Evolutionary conservation across 352 stramenopile genomes (phyloP).

Genomic region (Pythium folliculosum): DNA sequence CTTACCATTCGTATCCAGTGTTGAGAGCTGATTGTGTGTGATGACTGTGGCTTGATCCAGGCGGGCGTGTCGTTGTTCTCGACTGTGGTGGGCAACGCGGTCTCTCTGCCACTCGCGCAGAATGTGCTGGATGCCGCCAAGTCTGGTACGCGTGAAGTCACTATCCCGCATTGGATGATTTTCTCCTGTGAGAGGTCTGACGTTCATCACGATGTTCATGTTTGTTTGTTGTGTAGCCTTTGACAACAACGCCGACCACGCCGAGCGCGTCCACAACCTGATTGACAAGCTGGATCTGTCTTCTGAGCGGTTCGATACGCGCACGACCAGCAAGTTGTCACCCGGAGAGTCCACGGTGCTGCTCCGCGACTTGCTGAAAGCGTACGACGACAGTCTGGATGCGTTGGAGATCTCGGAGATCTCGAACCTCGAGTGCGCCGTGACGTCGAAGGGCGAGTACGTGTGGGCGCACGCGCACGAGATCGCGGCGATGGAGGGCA

Average conservation of each 20-base stretch:
- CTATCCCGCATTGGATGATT: no score
- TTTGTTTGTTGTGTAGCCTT: not conserved
- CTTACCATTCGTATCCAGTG: no score
- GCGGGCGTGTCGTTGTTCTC: no score
- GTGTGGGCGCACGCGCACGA: constrained; percentile 12
- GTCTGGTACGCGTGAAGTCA: no score
- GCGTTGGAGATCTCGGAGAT: constrained; percentile 16
- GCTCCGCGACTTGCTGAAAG: constrained; percentile 18
- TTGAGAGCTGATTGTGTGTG: no score
- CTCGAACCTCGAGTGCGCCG: constrained; percentile 15
- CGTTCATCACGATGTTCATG: no score
- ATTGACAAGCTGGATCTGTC: constrained; percentile 20
- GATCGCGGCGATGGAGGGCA: constrained; percentile 2
- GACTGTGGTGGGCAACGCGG: no score
- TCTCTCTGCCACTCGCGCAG: no score
- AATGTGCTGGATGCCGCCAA: no score
- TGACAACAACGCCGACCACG: not conserved
- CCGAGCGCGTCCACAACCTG: constrained; percentile 20
- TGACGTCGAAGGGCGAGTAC: constrained; percentile 12
- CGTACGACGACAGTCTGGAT: constrained; percentile 10
- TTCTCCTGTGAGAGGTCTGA: no score
- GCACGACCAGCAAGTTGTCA: not conserved
- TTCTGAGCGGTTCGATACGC: not conserved
- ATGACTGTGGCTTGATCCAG: no score
- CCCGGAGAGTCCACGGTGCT: not conserved